Base-by-base conservation (phyloP, 768 basidiomycete species). In the Hortiboletus campestris region DNA sequence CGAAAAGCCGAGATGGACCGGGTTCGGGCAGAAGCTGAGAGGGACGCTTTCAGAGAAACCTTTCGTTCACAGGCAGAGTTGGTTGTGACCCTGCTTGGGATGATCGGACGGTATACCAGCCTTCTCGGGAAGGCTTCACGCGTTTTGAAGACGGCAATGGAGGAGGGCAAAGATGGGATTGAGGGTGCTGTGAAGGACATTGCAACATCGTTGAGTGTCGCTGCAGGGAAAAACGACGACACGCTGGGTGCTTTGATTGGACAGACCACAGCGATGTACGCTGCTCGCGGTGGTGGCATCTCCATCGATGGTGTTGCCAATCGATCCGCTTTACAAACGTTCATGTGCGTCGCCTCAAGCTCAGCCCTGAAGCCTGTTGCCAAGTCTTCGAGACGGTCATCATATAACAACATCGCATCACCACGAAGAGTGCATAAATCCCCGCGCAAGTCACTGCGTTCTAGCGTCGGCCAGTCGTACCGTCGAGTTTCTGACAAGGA, bases 101-200 rank as follows among this genome's bases (percentile, higher is more conserved):
- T 93, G 80, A 76, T 94, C 20, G 89, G 89, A 36, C 77, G 89
- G 59, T 89, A 87, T 65, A 91, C 86, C 5, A 81, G 86, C 44
- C 80, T 86, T 68, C 76, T 92, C 29, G 83, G 80, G 13, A 87
- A 91, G 55, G 76, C 79, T 17, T 75, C 77, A 29, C 67, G 67
- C 74, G 78, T 53, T 69, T 82, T 67, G 69, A 72, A 56, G 56
- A 72, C 55, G 40, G 84, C 67, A 52, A 57, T 69, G 11, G 74
- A 76, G 22, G 73, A 71, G 16, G 73, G 53, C 57, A 71, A 40
- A 61, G 73, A 40, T 51, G 69, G 46, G 75, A 77, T 59, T 73
- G 74, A 73, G 39, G 69, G 61, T 17, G 75, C 75, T 12, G 76
- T 78, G 51, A 77, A 75, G 63, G 77, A 75, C 31, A 74, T 90